Evolutionary conservation across 2,329 filamentous ascomycete species (phyloP), one percentile per base, ranked within the genome.

Genomic region (Aspergillus sp.): DNA sequence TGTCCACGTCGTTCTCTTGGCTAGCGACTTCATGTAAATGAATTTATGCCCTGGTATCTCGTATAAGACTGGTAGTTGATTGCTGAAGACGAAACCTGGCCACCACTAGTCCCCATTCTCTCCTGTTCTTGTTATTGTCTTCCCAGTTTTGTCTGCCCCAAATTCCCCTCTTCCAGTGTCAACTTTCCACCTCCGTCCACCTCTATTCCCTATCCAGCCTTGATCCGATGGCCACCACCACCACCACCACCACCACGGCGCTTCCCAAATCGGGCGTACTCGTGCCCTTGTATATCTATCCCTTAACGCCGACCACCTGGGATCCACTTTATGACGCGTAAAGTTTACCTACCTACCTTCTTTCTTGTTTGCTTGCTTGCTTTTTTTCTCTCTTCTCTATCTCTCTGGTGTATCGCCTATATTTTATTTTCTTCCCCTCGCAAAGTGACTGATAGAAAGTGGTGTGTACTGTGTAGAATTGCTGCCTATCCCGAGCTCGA

Each of bases 211-310:
- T 8, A n/a, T 50, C 1, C 19, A 21, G 8, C 13, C 10, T 21
- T 5, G 7, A 6, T 21, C 8, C 19, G 32, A 36, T 36, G 32
- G 32, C 19, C 19, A 21, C 41, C 41, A 48, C 3, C 30, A 41
- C 23, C n/a, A 42, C n/a, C 17, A 19, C 41, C 17, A 48, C 11
- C 32, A 42, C 23, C 21, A 42, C 19, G 17, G 21, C 48, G 30
- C 58, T 54, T 17, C 61, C 59, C 36, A 57, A 55, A 50, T 60
- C 64, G 1, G 58, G 57, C 3, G 58, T 64, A 3, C 59, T 65
- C 8, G 62, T 65, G 10, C 64, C 64, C 10, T 54, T 64, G 53
- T 65, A 65, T 38, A 64, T 65, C 36, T 65, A 65, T 51, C 64
- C 64, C 27, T 25, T 64, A 44, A 56, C 62, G 0, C 25, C 57